These are phyloP conservation scores for Rhizopogon rudus DNA, from an alignment of 768 basidiomycete species.

Conservation along the genomic window DNA sequence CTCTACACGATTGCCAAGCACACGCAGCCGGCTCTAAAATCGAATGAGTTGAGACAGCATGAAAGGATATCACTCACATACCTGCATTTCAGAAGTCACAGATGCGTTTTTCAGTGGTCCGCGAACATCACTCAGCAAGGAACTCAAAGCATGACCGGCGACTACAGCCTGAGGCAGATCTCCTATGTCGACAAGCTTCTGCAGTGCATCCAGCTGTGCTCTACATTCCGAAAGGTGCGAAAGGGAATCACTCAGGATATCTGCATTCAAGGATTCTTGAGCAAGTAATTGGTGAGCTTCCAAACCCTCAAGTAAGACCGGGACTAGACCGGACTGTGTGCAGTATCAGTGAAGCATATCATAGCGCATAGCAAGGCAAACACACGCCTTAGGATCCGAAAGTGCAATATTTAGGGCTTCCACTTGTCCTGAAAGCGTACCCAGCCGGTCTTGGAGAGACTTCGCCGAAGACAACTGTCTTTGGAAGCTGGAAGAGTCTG, in stretches of 20 bases:
- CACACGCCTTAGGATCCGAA: constrained; percentile 54
- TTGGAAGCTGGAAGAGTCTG: constrained; percentile 59
- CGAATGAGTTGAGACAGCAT: not conserved
- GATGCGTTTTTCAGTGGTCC: constrained; percentile 43
- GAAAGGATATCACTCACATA: constrained; percentile 22
- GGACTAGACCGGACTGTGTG: constrained; percentile 62
- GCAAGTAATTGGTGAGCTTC: constrained; percentile 57
- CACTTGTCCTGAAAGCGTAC: constrained; percentile 47
- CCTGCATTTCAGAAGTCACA: constrained; percentile 56
- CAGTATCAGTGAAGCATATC: constrained; percentile 8
- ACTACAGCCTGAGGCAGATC: constrained; percentile 59
- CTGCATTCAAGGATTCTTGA: constrained; percentile 56
- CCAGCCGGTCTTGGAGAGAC: constrained; percentile 58
- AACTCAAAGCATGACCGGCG: constrained; percentile 37
- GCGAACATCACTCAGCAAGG: constrained; percentile 43
- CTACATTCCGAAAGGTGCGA: constrained; percentile 52
- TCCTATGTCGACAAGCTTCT: constrained; percentile 47
- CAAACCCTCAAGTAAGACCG: constrained; percentile 50
- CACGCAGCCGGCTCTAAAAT: constrained; percentile 49
- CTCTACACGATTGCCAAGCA: constrained; percentile 53
- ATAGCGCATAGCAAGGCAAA: constrained; percentile 1
- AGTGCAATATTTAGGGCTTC: constrained; percentile 45
- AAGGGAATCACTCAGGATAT: constrained; percentile 44
- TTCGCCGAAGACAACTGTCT: constrained; percentile 56
- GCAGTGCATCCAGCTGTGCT: constrained; percentile 39